These are phyloP conservation scores for Serendipita sp. DNA, from an alignment of 768 basidiomycete genomes.

Conservation along the genomic window DNA sequence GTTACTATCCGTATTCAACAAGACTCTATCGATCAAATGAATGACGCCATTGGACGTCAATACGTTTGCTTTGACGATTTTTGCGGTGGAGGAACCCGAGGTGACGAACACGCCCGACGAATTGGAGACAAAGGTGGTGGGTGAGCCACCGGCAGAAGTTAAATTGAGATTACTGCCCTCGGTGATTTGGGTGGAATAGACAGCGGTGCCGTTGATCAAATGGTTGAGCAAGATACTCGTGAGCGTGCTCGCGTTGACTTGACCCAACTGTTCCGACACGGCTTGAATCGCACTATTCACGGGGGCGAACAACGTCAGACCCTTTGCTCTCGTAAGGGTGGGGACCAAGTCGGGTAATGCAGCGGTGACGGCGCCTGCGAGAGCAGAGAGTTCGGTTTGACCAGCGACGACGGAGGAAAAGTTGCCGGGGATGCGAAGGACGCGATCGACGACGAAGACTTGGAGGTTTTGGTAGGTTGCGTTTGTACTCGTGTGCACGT, in stretches of 20 bases:
- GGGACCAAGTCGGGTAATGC: constrained; percentile 18
- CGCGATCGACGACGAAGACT: constrained; percentile 25
- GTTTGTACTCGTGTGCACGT: constrained; percentile 16
- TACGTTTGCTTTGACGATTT: constrained; percentile 41
- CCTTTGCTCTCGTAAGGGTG: constrained; percentile 25
- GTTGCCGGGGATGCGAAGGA: constrained; percentile 37
- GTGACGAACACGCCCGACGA: constrained; percentile 40
- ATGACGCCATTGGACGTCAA: constrained; percentile 52
- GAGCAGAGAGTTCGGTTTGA: constrained; percentile 24
- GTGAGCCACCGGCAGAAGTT: constrained; percentile 42
- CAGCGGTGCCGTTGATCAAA: constrained; percentile 39
- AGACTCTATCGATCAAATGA: constrained; percentile 40
- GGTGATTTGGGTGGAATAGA: constrained; percentile 39
- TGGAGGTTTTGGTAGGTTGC: constrained; percentile 18
- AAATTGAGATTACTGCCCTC: constrained; percentile 17
- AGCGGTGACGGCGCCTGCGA: constrained; percentile 20
- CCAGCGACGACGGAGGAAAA: constrained; percentile 26
- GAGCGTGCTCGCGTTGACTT: constrained; percentile 32
- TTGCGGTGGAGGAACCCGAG: constrained; percentile 30
- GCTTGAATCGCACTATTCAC: constrained; percentile 21
- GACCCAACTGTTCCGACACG: constrained; percentile 17
- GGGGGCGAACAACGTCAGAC: constrained; percentile 56
- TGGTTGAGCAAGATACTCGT: constrained; percentile 38
- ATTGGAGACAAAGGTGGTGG: constrained; percentile 35
- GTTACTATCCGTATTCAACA: constrained; percentile 30